Conservation (phyloP, 768 basidiomycete genomes). For the Lentinula guzmanii region DNA sequence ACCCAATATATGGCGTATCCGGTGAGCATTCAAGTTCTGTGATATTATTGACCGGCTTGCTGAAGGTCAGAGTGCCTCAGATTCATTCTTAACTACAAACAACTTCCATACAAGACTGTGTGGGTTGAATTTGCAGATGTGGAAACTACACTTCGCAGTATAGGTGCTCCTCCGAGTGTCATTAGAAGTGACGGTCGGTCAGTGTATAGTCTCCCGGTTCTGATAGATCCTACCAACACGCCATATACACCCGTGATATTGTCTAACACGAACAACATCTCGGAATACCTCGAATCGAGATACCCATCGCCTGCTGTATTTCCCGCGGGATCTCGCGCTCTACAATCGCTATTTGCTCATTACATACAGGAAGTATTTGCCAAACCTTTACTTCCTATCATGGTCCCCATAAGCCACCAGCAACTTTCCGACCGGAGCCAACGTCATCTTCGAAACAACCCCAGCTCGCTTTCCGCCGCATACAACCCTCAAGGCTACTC, state of each 20-base stretch:
- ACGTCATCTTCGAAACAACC: constrained; percentile 33
- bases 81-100: constrained; percentile 73
- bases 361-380: constrained; percentile 61
- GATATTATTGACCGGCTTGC: neutral
- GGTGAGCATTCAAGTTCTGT: constrained; percentile 28
- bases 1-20: constrained; percentile 69
- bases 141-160: constrained; percentile 49
- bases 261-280: constrained; percentile 56
- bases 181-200: constrained; percentile 50
- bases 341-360: constrained; percentile 67
- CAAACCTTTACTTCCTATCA: constrained; percentile 62
- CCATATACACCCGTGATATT: constrained; percentile 42
- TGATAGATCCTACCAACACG: constrained; percentile 52
- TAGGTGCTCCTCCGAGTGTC: constrained; percentile 55
- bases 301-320: constrained; percentile 69
- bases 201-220: constrained; percentile 64
- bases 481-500: neutral
- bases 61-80: constrained; percentile 23
- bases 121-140: constrained; percentile 72
- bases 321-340: constrained; percentile 62
- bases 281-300: constrained; percentile 63
- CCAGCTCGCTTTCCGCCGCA: neutral
- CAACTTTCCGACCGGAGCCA: constrained; percentile 52
- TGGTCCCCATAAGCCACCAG: constrained; percentile 64
- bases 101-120: constrained; percentile 59